Evolutionary conservation across 306 rosid genomes (phyloP).

Genomic region (Sicyos baderoa): DNA sequence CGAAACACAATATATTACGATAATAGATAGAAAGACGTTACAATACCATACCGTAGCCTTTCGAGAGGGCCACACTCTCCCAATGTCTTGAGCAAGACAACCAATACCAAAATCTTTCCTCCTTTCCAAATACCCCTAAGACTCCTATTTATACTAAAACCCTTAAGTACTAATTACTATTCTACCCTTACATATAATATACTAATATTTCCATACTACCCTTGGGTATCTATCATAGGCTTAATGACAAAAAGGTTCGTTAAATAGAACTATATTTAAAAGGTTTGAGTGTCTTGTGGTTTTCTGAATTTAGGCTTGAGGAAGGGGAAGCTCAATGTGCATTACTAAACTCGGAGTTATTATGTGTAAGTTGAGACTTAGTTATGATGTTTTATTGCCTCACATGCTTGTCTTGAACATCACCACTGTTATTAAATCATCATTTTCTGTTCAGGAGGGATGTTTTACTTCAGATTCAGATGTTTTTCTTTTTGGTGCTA

Average conservation of each 20-base stretch:
- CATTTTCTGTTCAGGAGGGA: conserved; percentile 48
- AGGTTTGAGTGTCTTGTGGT: conserved; percentile 1
- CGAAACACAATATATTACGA: too few species aligned
- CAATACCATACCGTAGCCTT: too few species aligned
- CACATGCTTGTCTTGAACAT: neutral
- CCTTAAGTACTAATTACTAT: too few species aligned
- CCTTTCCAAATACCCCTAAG: too few species aligned
- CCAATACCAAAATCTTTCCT: too few species aligned
- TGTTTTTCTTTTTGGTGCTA: conserved; percentile 75
- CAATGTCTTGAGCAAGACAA: too few species aligned
- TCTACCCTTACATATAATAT: too few species aligned
- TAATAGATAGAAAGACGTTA: too few species aligned
- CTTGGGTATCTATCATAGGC: too few species aligned
- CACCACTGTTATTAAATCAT: conserved; percentile 8
- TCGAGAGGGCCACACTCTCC: too few species aligned
- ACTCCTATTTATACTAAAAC: too few species aligned
- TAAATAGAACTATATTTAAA: neutral
- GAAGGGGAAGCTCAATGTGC: conserved; percentile 92
- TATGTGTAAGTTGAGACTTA: conserved; percentile 47
- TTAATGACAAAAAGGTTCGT: neutral
- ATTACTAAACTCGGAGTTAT: conserved; percentile 51
- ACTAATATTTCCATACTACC: too few species aligned
- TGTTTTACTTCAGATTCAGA: conserved; percentile 79
- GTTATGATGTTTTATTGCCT: neutral
- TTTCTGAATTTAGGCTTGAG: conserved; percentile 49